These are phyloP conservation scores for Helotiales sp. DNA, from an alignment of 2,329 filamentous ascomycete species.

Conservation along the genomic window DNA sequence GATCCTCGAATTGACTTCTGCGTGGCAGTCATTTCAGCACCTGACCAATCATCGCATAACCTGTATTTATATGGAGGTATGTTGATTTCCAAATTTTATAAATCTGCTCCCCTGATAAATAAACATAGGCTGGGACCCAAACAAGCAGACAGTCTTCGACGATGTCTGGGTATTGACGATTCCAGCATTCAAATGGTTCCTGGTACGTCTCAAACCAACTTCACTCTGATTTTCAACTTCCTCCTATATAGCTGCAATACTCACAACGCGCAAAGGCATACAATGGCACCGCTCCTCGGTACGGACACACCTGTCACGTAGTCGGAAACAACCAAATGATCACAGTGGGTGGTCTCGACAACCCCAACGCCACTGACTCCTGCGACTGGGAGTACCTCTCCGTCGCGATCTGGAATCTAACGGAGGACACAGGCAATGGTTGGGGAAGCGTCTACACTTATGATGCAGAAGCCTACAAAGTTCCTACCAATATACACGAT, in stretches of 20 bases:
- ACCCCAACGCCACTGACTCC: conserved; percentile 16
- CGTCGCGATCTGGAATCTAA: conserved; percentile 37
- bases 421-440: conserved; percentile 20
- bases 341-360: conserved; percentile 39
- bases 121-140: no score
- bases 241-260: no score
- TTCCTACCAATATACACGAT: conserved; percentile 27
- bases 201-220: no score
- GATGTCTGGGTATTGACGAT: conserved; percentile 47
- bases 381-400: conserved; percentile 37
- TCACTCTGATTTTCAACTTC: no score
- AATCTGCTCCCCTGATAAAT: no score
- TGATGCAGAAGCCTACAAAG: conserved; percentile 29
- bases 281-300: conserved; percentile 38
- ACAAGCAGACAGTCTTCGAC: conserved; percentile 39
- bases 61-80: conserved; percentile 54
- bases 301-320: conserved; percentile 43
- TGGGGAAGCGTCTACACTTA: conserved; percentile 36
- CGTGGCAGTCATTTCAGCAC: conserved; percentile 40
- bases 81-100: no score
- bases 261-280: no score
- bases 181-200: conserved; percentile 46
- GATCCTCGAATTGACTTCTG: conserved; percentile 45
- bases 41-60: conserved; percentile 48
- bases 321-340: conserved; percentile 41